Evolutionary conservation across 306 rosid species (phyloP).

Genomic region (Lathyrus oleraceus): DNA sequence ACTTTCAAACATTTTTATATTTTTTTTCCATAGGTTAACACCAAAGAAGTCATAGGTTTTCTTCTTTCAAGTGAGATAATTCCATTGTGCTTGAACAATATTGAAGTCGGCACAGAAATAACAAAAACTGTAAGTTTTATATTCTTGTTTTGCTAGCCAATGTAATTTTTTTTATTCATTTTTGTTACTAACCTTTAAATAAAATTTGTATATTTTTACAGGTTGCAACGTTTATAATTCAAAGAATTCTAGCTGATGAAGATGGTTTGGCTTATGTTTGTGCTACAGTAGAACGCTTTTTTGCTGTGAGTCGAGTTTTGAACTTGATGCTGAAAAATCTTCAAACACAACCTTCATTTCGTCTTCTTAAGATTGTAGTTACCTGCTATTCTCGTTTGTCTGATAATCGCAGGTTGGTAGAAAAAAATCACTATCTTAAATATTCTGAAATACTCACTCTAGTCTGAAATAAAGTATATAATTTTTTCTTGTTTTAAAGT

Average conservation of each 20-base stretch:
- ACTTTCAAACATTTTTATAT: too few species aligned
- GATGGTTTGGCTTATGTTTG: constrained; percentile 80
- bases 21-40: background rate
- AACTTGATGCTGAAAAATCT: constrained; percentile 62
- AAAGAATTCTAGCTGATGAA: constrained; percentile 52
- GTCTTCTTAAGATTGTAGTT: constrained; percentile 65
- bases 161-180: background rate
- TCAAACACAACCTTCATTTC: constrained; percentile 66
- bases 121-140: background rate
- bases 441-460: background rate
- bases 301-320: constrained; percentile 65
- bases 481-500: background rate
- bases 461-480: too few species aligned
- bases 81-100: background rate
- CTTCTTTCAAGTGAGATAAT: background rate
- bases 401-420: constrained; percentile 59
- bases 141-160: background rate
- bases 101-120: background rate
- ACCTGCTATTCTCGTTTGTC: constrained; percentile 75
- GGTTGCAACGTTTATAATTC: background rate
- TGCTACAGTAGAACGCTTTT: constrained; percentile 69
- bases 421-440: background rate
- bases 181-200: background rate
- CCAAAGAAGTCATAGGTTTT: background rate
- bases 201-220: background rate